Evolutionary conservation across 2,329 filamentous ascomycete species (phyloP), one percentile per base, ranked within the genome.

Genomic region (Aspergillus caelatus): DNA sequence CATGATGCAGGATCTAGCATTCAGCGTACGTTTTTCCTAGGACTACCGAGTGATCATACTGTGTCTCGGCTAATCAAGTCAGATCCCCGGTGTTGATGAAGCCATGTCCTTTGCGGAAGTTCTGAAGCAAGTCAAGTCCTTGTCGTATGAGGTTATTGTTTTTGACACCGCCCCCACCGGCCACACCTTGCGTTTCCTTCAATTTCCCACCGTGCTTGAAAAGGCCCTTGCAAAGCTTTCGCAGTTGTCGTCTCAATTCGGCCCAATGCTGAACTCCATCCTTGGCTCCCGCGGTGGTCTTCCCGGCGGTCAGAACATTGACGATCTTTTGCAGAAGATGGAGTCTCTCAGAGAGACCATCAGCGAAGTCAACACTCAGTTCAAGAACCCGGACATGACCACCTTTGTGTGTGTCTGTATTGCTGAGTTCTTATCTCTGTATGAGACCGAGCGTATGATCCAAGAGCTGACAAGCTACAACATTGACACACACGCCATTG

Each of bases 41-140:
- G 34, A 34, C 30, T 23, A 39, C 36, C 30, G 21, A 32, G 4
- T 46, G 23, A 12, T 7, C n/a, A 45, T n/a, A 26, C 12, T 19
- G 26, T 54, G 34, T 16, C 8, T 34, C 4, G 41, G 39, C 56
- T 67, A 50, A 70, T 59, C 19, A 41, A n/a, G n/a, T 14, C 71
- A 96, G 92, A 99, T 99, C 67, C 95, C 95, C 21, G 95, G 95
- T 81, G 96, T 99, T 67, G 95, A 99, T 78, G 95, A 99, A 81
- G 95, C 95, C 79, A 99, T 99, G 95, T 97, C 94, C 62, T 99
- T 99, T 77, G 95, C 95, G 78, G 95, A 99, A 83, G 95, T 99
- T 68, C 87, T 99, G 74, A 99, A 99, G 82, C 95, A 99, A 81
- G 95, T 99, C 83, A 98, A 98, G 83, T 96, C 93, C 46, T 91